Percentiles rank a stretch among this genome's conserved stretches.
Conservation (phyloP, 495 filamentous ascomycete species). For the Hypoxylon rickii region DNA sequence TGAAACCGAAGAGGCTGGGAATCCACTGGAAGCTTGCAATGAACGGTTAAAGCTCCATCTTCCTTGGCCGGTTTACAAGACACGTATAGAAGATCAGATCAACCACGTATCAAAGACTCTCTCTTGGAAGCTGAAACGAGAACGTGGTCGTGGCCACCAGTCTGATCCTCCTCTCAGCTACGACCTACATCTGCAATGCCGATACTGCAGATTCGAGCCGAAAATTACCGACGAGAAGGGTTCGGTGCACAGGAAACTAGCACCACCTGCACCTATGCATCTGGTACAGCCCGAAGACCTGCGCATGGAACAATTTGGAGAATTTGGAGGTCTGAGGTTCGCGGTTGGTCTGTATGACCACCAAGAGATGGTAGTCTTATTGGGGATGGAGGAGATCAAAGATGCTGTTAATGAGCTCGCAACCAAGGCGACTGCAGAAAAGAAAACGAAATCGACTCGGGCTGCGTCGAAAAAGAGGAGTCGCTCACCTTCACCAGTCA, state of each 20-base stretch:
- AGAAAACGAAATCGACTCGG: background rate
- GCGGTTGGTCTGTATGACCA: conserved; percentile 20
- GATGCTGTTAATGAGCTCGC: background rate
- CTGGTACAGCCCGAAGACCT: background rate
- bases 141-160: background rate
- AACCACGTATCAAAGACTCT: background rate
- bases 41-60: conserved; percentile 20
- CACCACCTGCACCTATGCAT: conserved; percentile 34
- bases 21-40: background rate
- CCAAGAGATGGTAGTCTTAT: conserved; percentile 14
- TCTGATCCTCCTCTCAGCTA: background rate
- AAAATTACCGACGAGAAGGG: conserved; percentile 12
- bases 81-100: conserved; percentile 18
- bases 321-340: conserved; percentile 28
- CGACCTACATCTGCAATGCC: conserved; percentile 15
- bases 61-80: conserved; percentile 28
- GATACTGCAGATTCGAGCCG: conserved; percentile 32
- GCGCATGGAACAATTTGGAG: conserved; percentile 1
- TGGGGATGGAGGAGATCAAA: conserved; percentile 18
- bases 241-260: conserved; percentile 20
- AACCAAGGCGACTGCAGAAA: background rate
- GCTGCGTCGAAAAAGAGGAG: conserved; percentile 1
- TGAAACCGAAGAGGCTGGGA: background rate
- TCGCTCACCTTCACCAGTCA: background rate
- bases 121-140: background rate